These are phyloP conservation scores for Coniochaeta hoffmannii DNA, from an alignment of 2,329 filamentous ascomycete genomes.

Conservation along the genomic window DNA sequence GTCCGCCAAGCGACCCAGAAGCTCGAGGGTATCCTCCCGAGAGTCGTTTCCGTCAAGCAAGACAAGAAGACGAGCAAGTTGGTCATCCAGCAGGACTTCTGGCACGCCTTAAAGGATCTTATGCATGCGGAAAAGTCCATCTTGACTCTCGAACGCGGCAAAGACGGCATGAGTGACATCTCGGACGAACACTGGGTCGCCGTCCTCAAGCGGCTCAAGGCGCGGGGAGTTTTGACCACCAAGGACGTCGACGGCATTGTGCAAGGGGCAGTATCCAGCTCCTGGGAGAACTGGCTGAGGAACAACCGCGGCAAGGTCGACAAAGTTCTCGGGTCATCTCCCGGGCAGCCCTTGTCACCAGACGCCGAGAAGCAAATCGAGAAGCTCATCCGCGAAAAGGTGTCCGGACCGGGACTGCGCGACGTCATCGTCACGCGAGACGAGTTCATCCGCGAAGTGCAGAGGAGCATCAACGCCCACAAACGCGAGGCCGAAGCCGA, in stretches of 20 bases:
- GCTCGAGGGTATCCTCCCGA: conserved; percentile 45
- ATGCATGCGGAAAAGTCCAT: conserved; percentile 42
- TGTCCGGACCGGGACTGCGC: conserved; percentile 20
- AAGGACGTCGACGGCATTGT: conserved; percentile 20
- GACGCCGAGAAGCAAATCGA: conserved; percentile 22
- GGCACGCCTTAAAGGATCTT: conserved; percentile 52
- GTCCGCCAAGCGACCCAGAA: conserved; percentile 31
- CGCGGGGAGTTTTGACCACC: conserved; percentile 19
- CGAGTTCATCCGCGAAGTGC: conserved; percentile 39
- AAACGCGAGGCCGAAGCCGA: conserved; percentile 31
- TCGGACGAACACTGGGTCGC: conserved; percentile 40
- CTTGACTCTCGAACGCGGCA: conserved; percentile 34
- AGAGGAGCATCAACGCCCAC: conserved; percentile 29
- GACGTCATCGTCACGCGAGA: conserved; percentile 35
- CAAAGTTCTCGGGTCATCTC: conserved; percentile 12
- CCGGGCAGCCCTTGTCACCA: neutral
- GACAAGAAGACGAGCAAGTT: conserved; percentile 39
- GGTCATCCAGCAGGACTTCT: conserved; percentile 55
- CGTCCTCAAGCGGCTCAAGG: conserved; percentile 32
- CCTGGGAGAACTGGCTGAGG: conserved; percentile 46
- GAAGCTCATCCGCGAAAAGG: conserved; percentile 28
- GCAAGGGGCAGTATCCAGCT: conserved; percentile 24
- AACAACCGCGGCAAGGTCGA: conserved; percentile 38
- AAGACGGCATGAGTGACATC: conserved; percentile 28
- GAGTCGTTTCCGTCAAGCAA: conserved; percentile 46